Evolutionary conservation across 1,139 yeast genomes (phyloP), one percentile per base, ranked within the genome.

Genomic region (Hanseniaspora gamundiae): DNA sequence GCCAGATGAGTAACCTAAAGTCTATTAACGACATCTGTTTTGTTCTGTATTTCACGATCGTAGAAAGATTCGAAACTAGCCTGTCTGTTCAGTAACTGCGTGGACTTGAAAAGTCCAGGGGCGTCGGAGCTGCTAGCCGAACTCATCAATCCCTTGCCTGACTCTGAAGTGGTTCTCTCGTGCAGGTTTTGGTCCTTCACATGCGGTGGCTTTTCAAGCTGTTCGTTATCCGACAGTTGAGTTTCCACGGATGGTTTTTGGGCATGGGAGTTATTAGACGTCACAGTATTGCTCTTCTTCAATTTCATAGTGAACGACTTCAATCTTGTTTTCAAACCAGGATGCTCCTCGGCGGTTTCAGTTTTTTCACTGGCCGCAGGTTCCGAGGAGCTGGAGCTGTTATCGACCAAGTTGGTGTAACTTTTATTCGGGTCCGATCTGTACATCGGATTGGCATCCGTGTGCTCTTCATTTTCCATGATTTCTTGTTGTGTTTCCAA

Each of bases 401-500:
- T 28, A 3, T 27, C 45, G 13, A 21, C 21, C 20, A n/a, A 42
- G 30, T 29, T 26, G 22, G 24, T 27, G 29, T 16, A 28, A 38
- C 31, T 27, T 24, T 20, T 31, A 9, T 20, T 22, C 5, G 38
- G 30, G 4, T 29, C 33, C 7, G 17, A n/a, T 7, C 24, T 27
- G 14, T 31, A 30, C 2, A 41, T 4, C 21, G 24, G 17, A 11
- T 41, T 38, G 26, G 38, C 35, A 26, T 40, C 38, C 10, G 38
- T 30, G 35, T 38, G 36, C 31, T 43, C 46, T 33, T 40, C 40
- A 28, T 41, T 38, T 40, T 43, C 41, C 35, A 38, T 13, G 11
- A 16, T 26, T 27, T 70, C 71, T 46, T 69, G 70, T 52, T 76
- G 61, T 46, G 71, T 67, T 56, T 70, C 72, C 70, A 77, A 76